Conservation (phyloP, 2,329 filamentous ascomycete genomes). For the Stagonosporopsis tanaceti region DNA sequence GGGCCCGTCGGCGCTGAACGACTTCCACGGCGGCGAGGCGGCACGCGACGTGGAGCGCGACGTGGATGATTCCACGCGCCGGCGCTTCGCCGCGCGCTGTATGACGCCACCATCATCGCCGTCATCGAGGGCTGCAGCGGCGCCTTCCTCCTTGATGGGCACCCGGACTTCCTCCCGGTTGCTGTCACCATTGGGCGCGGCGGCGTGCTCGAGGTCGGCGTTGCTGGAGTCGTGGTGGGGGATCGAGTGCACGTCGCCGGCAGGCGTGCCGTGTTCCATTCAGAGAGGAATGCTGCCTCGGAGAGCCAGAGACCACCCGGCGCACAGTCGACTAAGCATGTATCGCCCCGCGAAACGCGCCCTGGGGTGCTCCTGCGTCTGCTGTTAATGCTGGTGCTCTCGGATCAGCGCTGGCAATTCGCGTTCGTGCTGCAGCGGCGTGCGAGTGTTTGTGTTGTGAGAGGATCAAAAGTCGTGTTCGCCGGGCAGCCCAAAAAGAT, state of each 20-base stretch:
- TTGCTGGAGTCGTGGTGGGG: constrained; percentile 28
- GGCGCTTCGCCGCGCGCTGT: constrained; percentile 65
- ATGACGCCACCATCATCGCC: constrained; percentile 35
- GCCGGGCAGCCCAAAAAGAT: constrained; percentile 9
- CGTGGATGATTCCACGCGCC: constrained; percentile 55
- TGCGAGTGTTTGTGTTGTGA: constrained; percentile 35
- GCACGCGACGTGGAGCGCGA: constrained; percentile 53
- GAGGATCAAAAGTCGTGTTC: constrained; percentile 29
- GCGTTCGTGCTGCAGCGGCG: constrained; percentile 29
- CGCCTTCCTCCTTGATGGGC: constrained; percentile 42
- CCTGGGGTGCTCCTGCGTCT: constrained; percentile 28
- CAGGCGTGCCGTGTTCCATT: constrained; percentile 44
- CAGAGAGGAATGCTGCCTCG: constrained; percentile 28
- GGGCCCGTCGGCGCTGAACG: constrained; percentile 81
- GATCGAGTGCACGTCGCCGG: constrained; percentile 37
- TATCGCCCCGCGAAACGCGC: constrained; percentile 34
- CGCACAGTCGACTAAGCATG: constrained; percentile 41
- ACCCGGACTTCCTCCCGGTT: constrained; percentile 24
- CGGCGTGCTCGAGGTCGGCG: constrained; percentile 28
- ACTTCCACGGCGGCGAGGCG: constrained; percentile 93
- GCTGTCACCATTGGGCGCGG: constrained; percentile 9
- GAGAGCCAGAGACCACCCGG: constrained; percentile 35
- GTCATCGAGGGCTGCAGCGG: constrained; percentile 20
- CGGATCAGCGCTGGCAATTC: constrained; percentile 40
- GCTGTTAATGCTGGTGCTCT: constrained; percentile 37